phyloP scores from a whole-genome alignment of 805 yeast genomes.

The Yarrowia phangngaensis region DNA sequence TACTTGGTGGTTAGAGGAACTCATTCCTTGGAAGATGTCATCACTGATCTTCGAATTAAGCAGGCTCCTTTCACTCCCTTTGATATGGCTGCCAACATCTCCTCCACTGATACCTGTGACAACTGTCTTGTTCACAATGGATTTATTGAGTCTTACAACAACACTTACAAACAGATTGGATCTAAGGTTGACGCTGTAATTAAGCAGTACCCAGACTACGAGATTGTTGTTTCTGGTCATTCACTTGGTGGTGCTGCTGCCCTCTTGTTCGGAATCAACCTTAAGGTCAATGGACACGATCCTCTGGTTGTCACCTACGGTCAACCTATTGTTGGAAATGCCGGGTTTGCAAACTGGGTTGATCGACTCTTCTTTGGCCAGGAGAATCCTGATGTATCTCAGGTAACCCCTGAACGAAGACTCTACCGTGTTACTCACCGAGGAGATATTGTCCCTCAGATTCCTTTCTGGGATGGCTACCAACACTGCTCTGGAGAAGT shows the following conservation, averaged over 20 bases:
- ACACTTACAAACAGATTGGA: conserved; percentile 6
- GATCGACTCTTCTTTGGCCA: conserved; percentile 15
- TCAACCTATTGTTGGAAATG: conserved; percentile 24
- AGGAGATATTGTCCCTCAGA: conserved; percentile 20
- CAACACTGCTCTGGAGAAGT: conserved; percentile 18
- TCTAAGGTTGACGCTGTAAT: not conserved
- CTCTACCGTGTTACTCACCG: conserved; percentile 23
- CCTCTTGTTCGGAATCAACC: conserved; percentile 12
- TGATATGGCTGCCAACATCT: conserved; percentile 1
- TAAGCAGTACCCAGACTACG: conserved; percentile 15
- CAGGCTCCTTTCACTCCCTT: not conserved
- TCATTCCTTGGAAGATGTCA: conserved; percentile 1
- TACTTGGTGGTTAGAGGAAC: conserved; percentile 13
- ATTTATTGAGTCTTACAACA: conserved; percentile 9
- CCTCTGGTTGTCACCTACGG: conserved; percentile 24
- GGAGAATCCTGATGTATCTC: not conserved
- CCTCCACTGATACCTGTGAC: conserved; percentile 1
- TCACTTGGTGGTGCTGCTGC: conserved; percentile 24
- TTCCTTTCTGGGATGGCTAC: conserved; percentile 26
- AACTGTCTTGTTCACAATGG: conserved; percentile 15
- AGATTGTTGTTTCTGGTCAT: conserved; percentile 14
- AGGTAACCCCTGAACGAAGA: not conserved
- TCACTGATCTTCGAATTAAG: conserved; percentile 15
- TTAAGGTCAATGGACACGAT: conserved; percentile 12
- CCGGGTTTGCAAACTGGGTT: conserved; percentile 7